Percentiles rank a stretch among this genome's conserved stretches.
Evolutionary conservation across 768 basidiomycete genomes (phyloP).

Genomic region (Boletus bicolor): DNA sequence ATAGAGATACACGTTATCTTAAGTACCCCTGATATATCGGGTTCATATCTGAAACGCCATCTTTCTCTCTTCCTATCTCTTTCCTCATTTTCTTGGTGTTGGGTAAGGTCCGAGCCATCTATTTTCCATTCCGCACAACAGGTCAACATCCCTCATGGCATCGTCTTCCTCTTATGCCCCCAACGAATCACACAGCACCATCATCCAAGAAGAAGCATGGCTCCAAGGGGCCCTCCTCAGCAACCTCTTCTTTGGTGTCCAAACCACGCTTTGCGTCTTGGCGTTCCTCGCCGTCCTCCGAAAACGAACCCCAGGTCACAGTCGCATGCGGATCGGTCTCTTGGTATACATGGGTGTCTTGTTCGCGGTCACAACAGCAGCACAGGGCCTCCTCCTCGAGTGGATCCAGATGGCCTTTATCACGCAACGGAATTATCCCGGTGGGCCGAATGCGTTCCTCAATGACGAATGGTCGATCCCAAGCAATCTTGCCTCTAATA

Average conservation of each 20-base stretch:
- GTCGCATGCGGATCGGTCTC: background rate
- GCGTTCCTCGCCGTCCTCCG: background rate
- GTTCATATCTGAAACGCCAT: background rate
- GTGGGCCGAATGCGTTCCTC: conserved; percentile 27
- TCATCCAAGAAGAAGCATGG: conserved; percentile 11
- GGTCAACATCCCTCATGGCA: background rate
- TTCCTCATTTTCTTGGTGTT: background rate
- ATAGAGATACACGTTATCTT: background rate
- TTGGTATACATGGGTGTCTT: conserved; percentile 1
- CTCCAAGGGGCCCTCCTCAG: conserved; percentile 11
- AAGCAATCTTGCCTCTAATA: background rate
- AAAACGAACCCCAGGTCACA: background rate
- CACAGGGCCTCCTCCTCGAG: conserved; percentile 6
- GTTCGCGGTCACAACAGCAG: conserved; percentile 14
- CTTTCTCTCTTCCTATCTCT: background rate
- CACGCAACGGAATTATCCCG: conserved; percentile 26
- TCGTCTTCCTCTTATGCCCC: background rate
- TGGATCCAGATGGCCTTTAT: conserved; percentile 28
- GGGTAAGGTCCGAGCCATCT: background rate
- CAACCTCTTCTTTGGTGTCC: conserved; percentile 12
- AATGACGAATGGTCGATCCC: conserved; percentile 5
- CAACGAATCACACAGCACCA: conserved; percentile 1
- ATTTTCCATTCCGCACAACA: background rate
- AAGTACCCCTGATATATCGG: background rate
- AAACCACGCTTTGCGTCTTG: conserved; percentile 1